Percentiles rank a stretch among this genome's conserved stretches.
phyloP scores from a whole-genome alignment of 768 basidiomycete species.

The Rickenella mellea region DNA sequence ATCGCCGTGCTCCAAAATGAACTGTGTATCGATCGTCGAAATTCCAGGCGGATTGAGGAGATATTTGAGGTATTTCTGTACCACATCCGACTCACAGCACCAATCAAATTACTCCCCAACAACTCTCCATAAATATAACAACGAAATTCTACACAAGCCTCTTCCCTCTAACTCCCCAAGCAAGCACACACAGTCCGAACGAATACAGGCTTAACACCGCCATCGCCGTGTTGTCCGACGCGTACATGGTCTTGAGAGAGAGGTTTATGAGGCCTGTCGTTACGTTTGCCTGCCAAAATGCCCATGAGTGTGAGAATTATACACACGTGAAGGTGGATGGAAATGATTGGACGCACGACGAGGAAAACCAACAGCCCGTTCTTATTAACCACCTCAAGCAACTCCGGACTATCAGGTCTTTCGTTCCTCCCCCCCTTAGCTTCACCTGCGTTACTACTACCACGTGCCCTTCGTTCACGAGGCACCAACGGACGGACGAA shows the following conservation, averaged over 20 bases:
- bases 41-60: too few species aligned
- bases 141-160: too few species aligned
- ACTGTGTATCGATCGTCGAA: too few species aligned
- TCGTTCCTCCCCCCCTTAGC: too few species aligned
- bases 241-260: slow-evolving; percentile 74
- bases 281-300: slow-evolving; percentile 62
- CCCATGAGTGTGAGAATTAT: neutral
- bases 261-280: slow-evolving; percentile 81
- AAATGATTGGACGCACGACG: slow-evolving; percentile 39
- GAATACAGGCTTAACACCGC: slow-evolving; percentile 54
- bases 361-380: slow-evolving; percentile 79
- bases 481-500: slow-evolving; percentile 46
- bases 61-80: too few species aligned
- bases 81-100: too few species aligned
- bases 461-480: neutral
- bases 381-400: slow-evolving; percentile 76
- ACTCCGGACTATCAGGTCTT: slow-evolving; percentile 27
- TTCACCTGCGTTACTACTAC: too few species aligned
- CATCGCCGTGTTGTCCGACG: slow-evolving; percentile 45
- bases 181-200: slow-evolving; percentile 44
- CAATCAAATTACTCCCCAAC: too few species aligned
- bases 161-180: slow-evolving; percentile 42
- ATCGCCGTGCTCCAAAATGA: too few species aligned
- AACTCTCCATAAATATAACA: too few species aligned
- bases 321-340: neutral